Evolutionary conservation across 108 stramenopile genomes (phyloP).

Genomic region (Pseudonitzschia pungens): DNA sequence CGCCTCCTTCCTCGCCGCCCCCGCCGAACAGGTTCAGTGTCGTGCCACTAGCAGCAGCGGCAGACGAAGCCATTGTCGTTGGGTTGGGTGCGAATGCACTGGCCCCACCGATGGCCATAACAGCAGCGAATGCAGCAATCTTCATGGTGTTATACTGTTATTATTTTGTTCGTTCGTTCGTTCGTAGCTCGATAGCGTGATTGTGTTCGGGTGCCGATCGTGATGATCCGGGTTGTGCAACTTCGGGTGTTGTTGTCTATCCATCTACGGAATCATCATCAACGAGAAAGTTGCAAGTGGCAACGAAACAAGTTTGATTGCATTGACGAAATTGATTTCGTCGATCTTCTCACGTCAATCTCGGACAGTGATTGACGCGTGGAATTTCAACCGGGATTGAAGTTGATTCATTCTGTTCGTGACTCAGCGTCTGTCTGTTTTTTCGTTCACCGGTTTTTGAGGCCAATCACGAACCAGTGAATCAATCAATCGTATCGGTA

Average conservation of each 20-base stretch:
- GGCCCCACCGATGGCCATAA: constrained; percentile 26
- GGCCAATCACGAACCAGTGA: too few species aligned
- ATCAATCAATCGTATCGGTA: too few species aligned
- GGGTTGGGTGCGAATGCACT: constrained; percentile 46
- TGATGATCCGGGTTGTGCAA: neutral
- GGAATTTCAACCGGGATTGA: neutral
- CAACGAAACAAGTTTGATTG: too few species aligned
- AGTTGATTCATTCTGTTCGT: neutral
- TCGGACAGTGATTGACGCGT: neutral
- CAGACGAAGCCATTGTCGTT: constrained; percentile 21
- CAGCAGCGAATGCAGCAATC: constrained; percentile 14
- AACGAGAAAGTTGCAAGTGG: too few species aligned
- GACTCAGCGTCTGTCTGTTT: neutral
- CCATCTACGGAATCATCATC: too few species aligned
- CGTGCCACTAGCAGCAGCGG: too few species aligned
- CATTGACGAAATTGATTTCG: neutral
- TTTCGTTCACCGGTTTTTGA: neutral
- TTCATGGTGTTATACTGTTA: constrained; percentile 17
- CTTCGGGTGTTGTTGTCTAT: too few species aligned
- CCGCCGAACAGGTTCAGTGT: constrained; percentile 63
- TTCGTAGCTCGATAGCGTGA: neutral
- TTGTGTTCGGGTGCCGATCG: neutral
- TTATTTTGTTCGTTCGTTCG: too few species aligned
- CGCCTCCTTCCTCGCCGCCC: constrained; percentile 39
- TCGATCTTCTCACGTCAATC: neutral